Evolutionary conservation across 768 basidiomycete genomes (phyloP).

Genomic region (Amylocystis lapponica): DNA sequence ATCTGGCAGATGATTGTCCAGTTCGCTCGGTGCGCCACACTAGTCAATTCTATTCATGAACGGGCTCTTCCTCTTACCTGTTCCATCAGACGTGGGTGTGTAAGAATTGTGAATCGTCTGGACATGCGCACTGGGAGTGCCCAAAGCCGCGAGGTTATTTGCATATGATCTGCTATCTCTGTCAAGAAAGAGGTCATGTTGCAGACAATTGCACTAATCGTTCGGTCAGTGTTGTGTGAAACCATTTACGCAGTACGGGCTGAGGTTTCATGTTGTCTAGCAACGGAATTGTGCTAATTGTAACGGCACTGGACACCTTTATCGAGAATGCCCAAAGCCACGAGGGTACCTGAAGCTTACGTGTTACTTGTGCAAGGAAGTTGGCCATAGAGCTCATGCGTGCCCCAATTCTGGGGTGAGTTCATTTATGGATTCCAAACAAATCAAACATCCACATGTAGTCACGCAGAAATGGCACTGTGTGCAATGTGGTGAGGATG

Average conservation of each 20-base stretch:
- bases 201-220: not conserved
- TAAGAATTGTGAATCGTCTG: not conserved
- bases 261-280: not conserved
- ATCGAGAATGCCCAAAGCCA: not conserved
- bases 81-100: not conserved
- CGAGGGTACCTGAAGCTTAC: not conserved
- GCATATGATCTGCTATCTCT: not conserved
- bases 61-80: not conserved
- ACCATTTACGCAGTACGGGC: too few species aligned
- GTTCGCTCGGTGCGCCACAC: not conserved
- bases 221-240: not conserved
- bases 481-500: not conserved
- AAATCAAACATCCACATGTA: not conserved
- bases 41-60: not conserved
- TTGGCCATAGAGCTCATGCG: not conserved
- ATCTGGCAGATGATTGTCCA: not conserved
- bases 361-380: not conserved
- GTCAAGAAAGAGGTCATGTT: not conserved
- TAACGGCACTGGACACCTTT: not conserved
- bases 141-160: not conserved
- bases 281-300: constrained; percentile 2
- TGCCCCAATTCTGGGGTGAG: not conserved
- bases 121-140: not conserved
- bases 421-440: not conserved
- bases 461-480: not conserved